Percentiles rank a stretch among this genome's conserved stretches.
Conservation (phyloP, 2,329 filamentous ascomycete genomes). For the Paramyrothecium sp. region DNA sequence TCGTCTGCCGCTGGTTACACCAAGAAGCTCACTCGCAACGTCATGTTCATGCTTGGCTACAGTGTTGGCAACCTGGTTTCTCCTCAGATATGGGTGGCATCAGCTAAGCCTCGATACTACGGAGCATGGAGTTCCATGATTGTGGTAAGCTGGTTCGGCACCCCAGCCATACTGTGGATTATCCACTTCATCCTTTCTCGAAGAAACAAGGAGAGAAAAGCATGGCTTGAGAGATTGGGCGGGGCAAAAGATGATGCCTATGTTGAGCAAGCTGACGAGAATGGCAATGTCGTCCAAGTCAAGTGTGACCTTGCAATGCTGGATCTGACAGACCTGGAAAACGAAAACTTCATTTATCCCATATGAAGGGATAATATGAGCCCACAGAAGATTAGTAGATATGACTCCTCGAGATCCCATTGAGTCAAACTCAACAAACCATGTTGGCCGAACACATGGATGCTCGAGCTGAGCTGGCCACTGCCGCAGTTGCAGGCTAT, state of each 20-base stretch:
- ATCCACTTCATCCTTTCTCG: slow-evolving; percentile 22
- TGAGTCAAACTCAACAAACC: too few relatives aligned
- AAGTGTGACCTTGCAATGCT: slow-evolving; percentile 34
- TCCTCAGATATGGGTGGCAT: slow-evolving; percentile 32
- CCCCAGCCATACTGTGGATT: slow-evolving; percentile 18
- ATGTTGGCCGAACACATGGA: too few relatives aligned
- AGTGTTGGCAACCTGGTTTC: slow-evolving; percentile 32
- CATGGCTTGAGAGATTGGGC: slow-evolving; percentile 22
- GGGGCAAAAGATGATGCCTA: slow-evolving; percentile 9
- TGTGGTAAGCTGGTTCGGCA: slow-evolving; percentile 25
- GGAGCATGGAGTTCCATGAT: slow-evolving; percentile 20
- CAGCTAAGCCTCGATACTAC: slow-evolving; percentile 22
- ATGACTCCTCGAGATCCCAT: too few relatives aligned
- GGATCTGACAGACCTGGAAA: slow-evolving; percentile 37
- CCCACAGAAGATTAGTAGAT: too few relatives aligned
- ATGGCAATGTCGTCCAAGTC: slow-evolving; percentile 21
- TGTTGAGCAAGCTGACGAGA: slow-evolving; percentile 17
- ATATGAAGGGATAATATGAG: too few relatives aligned
- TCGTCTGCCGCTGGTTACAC: slow-evolving; percentile 35
- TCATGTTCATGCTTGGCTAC: slow-evolving; percentile 36
- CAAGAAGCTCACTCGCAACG: slow-evolving; percentile 41
- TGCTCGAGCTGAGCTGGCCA: too few relatives aligned
- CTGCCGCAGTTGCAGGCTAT: too few relatives aligned
- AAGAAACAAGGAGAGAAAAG: slow-evolving; percentile 26
- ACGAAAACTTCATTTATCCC: slow-evolving; percentile 35